These are phyloP conservation scores for Phytophthora megakarya DNA, from an alignment of 352 stramenopile species.

Conservation along the genomic window DNA sequence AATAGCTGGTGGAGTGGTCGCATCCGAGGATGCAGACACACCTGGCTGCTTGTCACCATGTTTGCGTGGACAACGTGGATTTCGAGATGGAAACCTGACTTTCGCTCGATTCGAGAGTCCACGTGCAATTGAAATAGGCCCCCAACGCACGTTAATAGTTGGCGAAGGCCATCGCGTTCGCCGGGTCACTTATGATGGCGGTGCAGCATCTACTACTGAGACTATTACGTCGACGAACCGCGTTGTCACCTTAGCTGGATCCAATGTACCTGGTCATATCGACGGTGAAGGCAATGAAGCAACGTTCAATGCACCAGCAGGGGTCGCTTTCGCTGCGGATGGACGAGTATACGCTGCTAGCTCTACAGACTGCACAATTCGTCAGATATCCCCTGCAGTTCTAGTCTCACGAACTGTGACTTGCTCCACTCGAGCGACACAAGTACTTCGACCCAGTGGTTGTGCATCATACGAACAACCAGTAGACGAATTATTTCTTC, in stretches of 20 bases:
- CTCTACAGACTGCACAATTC: conserved; percentile 87
- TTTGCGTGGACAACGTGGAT: conserved; percentile 87
- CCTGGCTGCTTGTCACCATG: conserved; percentile 91
- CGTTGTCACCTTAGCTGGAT: conserved; percentile 93
- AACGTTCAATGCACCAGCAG: conserved; percentile 89
- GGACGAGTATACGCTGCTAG: conserved; percentile 93
- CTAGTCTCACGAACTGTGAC: conserved; percentile 67
- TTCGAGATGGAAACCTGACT: conserved; percentile 87
- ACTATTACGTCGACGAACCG: conserved; percentile 64
- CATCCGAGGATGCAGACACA: conserved; percentile 66
- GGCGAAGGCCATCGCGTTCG: conserved; percentile 90
- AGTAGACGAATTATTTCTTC: conserved; percentile 88
- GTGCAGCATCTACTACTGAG: conserved; percentile 60
- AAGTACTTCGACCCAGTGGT: conserved; percentile 91
- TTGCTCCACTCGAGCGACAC: conserved; percentile 79
- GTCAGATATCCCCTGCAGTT: conserved; percentile 75
- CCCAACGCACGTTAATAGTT: conserved; percentile 86
- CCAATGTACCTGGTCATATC: conserved; percentile 55
- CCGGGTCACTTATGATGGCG: conserved; percentile 76
- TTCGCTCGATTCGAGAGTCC: conserved; percentile 93
- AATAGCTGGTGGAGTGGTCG: conserved; percentile 61
- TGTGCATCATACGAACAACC: conserved; percentile 95
- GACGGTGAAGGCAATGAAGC: conserved; percentile 90
- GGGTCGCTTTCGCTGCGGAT: conserved; percentile 87
- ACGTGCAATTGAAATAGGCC: conserved; percentile 87